A percentile compares a stretch with the other conserved stretches of the same genome.
These are phyloP conservation scores for Volvox carteri DNA, from an alignment of 163 green algal genomes.

Conservation along the genomic window DNA sequence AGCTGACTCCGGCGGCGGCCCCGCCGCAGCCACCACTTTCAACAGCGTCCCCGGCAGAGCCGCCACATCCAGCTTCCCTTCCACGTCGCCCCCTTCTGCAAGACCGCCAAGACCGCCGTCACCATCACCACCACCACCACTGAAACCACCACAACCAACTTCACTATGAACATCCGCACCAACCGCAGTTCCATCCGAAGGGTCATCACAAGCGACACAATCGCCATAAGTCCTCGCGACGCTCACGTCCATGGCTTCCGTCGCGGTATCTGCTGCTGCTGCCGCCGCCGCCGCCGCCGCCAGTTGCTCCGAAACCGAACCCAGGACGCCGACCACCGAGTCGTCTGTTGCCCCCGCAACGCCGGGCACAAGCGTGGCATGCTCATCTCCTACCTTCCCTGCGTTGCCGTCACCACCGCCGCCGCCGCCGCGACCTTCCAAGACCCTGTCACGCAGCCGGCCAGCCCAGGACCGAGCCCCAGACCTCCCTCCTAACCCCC, in stretches of 20 bases:
- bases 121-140: no score
- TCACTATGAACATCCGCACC: no score
- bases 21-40: neutral
- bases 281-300: neutral
- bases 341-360: neutral
- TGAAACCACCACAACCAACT: no score
- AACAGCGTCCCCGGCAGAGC: neutral
- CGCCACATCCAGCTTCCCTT: no score
- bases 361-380: neutral
- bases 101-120: no score
- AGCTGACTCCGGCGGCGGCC: neutral
- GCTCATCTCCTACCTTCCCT: neutral
- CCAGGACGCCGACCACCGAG: neutral
- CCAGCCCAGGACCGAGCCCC: slow-evolving; percentile 8
- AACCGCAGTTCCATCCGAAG: no score
- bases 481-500: neutral
- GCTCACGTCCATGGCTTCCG: no score
- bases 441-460: neutral
- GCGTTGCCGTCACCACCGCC: neutral
- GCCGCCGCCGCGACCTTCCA: slow-evolving; percentile 15
- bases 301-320: neutral
- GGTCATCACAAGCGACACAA: no score
- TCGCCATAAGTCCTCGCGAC: no score
- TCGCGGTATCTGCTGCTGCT: neutral
- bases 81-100: no score